phyloP scores from a whole-genome alignment of 306 rosid species.

The Cucurbita pepo region DNA sequence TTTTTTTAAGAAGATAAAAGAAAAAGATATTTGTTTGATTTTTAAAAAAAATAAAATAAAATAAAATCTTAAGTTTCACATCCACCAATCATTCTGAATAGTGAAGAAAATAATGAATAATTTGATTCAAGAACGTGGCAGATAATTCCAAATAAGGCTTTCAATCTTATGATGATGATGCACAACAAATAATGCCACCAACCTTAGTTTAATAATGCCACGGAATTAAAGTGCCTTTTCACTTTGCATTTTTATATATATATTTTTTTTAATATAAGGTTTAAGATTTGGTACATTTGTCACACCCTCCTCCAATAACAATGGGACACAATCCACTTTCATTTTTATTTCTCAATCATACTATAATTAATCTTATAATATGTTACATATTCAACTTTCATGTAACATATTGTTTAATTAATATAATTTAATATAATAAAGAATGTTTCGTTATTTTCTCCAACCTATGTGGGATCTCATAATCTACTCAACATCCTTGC shows the following conservation, averaged over 20 bases:
- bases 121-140: constrained; percentile 3
- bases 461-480: no score
- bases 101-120: background rate
- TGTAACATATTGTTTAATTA: no score
- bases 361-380: background rate
- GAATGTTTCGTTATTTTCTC: no score
- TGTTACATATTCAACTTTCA: no score
- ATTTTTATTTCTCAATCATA: background rate
- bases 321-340: background rate
- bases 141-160: background rate
- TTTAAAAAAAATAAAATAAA: no score
- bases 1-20: no score
- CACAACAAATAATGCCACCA: background rate
- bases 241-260: background rate
- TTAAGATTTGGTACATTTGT: background rate
- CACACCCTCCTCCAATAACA: background rate
- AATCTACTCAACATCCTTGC: no score
- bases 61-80: background rate
- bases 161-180: background rate
- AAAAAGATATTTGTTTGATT: no score
- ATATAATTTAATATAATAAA: no score
- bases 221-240: background rate
- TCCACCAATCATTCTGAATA: background rate
- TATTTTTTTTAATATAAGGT: background rate
- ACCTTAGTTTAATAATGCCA: background rate